Percentiles rank a stretch among this genome's conserved stretches.
Conservation (phyloP, 495 filamentous ascomycete genomes). For the Cladorrhinum samala region DNA sequence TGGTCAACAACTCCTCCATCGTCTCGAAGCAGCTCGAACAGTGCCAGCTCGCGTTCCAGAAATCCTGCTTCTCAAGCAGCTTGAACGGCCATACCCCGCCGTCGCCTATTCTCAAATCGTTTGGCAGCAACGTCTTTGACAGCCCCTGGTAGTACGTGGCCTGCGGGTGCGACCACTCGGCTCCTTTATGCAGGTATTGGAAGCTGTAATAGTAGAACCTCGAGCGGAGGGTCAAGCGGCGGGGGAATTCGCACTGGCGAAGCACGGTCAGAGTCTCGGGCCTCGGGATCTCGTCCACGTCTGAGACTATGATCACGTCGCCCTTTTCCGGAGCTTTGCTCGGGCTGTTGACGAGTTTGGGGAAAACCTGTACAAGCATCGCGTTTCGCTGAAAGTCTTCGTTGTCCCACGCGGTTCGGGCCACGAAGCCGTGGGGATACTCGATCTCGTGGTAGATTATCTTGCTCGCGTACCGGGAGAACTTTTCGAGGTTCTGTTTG, state of each 20-base stretch:
- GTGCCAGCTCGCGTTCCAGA: slow-evolving; percentile 49
- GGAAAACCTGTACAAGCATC: slow-evolving; percentile 45
- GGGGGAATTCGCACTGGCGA: slow-evolving; percentile 44
- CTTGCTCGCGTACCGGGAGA: slow-evolving; percentile 41
- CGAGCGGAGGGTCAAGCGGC: slow-evolving; percentile 45
- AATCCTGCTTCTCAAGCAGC: slow-evolving; percentile 32
- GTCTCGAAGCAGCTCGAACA: slow-evolving; percentile 50
- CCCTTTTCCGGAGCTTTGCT: slow-evolving; percentile 20
- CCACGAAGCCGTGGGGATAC: slow-evolving; percentile 31
- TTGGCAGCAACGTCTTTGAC: slow-evolving; percentile 40
- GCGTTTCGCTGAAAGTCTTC: slow-evolving; percentile 50
- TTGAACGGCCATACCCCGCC: slow-evolving; percentile 26
- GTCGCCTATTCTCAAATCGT: slow-evolving; percentile 41
- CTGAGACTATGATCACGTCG: slow-evolving; percentile 43
- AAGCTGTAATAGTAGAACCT: slow-evolving; percentile 54
- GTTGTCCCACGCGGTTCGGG: slow-evolving; percentile 36
- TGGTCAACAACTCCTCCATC: slow-evolving; percentile 44
- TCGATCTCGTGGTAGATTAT: slow-evolving; percentile 50
- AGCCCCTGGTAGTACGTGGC: slow-evolving; percentile 48
- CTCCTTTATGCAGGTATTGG: slow-evolving; percentile 47
- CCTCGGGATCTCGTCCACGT: slow-evolving; percentile 50
- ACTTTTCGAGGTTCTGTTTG: slow-evolving; percentile 32
- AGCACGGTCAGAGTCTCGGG: slow-evolving; percentile 40
- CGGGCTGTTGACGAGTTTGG: slow-evolving; percentile 27
- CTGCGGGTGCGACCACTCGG: slow-evolving; percentile 51